Conservation (phyloP, 2,329 filamentous ascomycete genomes). For the Corynespora cassiicola region DNA sequence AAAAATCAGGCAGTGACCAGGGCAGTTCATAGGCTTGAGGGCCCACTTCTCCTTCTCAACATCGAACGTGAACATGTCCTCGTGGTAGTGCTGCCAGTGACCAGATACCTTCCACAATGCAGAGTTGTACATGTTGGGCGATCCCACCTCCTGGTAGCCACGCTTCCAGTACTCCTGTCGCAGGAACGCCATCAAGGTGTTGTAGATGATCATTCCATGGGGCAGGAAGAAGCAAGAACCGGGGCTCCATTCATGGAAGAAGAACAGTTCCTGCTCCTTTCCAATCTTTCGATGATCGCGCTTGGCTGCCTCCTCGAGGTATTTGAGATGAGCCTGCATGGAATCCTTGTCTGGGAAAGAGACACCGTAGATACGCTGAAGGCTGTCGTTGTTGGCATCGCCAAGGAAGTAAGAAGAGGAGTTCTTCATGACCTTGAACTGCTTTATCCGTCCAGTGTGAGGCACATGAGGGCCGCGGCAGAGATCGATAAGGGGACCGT, state of each 20-base stretch:
- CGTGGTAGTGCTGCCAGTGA: conserved; percentile 90
- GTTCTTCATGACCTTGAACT: conserved; percentile 92
- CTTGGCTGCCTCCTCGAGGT: conserved; percentile 97
- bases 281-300: conserved; percentile 94
- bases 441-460: conserved; percentile 90
- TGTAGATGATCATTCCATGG: conserved; percentile 92
- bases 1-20: conserved; percentile 90
- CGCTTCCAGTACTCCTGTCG: conserved; percentile 90
- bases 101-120: conserved; percentile 93
- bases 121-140: conserved; percentile 95
- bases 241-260: conserved; percentile 93
- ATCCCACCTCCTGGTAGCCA: conserved; percentile 93
- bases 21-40: conserved; percentile 98
- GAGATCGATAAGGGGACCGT: conserved; percentile 91
- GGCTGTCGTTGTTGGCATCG: conserved; percentile 89
- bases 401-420: conserved; percentile 91
- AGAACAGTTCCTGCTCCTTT: conserved; percentile 95
- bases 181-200: conserved; percentile 81
- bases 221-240: conserved; percentile 92
- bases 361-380: conserved; percentile 96
- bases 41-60: conserved; percentile 85
- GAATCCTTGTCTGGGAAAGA: conserved; percentile 97
- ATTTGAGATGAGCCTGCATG: conserved; percentile 91
- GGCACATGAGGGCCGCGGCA: conserved; percentile 95
- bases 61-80: conserved; percentile 92